These are phyloP conservation scores for Pyrrhoderma noxium DNA, from an alignment of 1,284 basidiomycete genomes.

Conservation along the genomic window DNA sequence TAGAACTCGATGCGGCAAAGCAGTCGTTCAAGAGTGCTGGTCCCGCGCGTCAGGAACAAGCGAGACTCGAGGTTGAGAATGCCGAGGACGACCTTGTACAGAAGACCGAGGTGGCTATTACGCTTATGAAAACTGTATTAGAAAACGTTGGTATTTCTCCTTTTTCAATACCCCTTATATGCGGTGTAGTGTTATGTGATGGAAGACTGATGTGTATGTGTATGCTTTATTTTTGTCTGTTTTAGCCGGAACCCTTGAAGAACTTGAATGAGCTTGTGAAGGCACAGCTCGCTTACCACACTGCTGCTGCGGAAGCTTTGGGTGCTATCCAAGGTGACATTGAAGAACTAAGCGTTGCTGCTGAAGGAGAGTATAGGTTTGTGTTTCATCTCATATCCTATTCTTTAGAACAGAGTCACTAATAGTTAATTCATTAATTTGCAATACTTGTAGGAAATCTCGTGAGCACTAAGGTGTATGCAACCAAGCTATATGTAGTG, in stretches of 20 bases:
- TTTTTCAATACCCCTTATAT: slow-evolving; percentile 6
- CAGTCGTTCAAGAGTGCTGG: slow-evolving; percentile 67
- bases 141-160: slow-evolving; percentile 68
- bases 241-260: slow-evolving; percentile 89
- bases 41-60: slow-evolving; percentile 80
- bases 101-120: slow-evolving; percentile 96
- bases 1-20: slow-evolving; percentile 72
- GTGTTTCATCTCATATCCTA: slow-evolving; percentile 1
- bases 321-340: slow-evolving; percentile 81
- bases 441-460: slow-evolving; percentile 50
- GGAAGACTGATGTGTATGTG: not conserved
- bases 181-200: slow-evolving; percentile 2
- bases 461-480: slow-evolving; percentile 60
- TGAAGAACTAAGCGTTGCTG: slow-evolving; percentile 82
- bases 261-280: slow-evolving; percentile 90
- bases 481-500: slow-evolving; percentile 21
- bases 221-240: too few relatives aligned
- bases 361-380: slow-evolving; percentile 88
- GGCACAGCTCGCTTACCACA: slow-evolving; percentile 84
- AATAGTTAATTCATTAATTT: too few relatives aligned
- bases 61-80: slow-evolving; percentile 85
- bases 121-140: slow-evolving; percentile 94
- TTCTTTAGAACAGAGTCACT: not conserved
- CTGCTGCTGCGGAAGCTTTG: slow-evolving; percentile 80
- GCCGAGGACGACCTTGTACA: slow-evolving; percentile 95